phyloP scores from a whole-genome alignment of 495 filamentous ascomycete genomes.

The Neurospora sp. region DNA sequence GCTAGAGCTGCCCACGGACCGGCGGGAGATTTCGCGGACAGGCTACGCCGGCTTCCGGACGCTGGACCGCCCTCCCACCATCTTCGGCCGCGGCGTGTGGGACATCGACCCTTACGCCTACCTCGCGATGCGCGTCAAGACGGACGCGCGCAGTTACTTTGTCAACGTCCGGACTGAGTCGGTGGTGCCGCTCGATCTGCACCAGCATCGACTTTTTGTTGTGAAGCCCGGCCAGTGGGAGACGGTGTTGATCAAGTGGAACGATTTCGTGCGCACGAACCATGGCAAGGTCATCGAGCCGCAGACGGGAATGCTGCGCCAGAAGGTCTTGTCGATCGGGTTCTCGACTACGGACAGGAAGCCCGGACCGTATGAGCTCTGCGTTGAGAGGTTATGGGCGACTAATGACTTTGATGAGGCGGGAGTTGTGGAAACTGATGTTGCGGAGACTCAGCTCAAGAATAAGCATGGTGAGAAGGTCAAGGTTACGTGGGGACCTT shows the following conservation, averaged over 20 bases:
- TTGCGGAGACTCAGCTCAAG: conserved; percentile 21
- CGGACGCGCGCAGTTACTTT: conserved; percentile 84
- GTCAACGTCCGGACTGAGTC: conserved; percentile 94
- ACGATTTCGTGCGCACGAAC: conserved; percentile 91
- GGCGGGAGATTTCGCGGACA: conserved; percentile 55
- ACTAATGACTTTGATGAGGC: conserved; percentile 45
- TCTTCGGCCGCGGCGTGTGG: conserved; percentile 79
- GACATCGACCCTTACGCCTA: conserved; percentile 83
- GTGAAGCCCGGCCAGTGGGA: conserved; percentile 82
- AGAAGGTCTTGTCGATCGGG: conserved; percentile 76
- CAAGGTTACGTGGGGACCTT: conserved; percentile 28
- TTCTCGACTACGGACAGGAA: conserved; percentile 83
- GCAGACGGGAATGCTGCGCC: conserved; percentile 73
- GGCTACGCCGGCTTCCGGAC: conserved; percentile 91
- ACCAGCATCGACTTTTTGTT: conserved; percentile 86
- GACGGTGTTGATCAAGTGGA: conserved; percentile 78
- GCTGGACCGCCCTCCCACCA: conserved; percentile 41
- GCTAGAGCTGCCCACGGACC: conserved; percentile 67
- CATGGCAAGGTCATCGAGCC: conserved; percentile 83
- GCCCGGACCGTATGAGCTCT: conserved; percentile 75
- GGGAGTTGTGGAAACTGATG: conserved; percentile 6
- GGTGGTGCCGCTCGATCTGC: conserved; percentile 83
- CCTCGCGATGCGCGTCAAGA: conserved; percentile 81
- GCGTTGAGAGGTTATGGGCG: conserved; percentile 78
- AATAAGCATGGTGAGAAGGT: conserved; percentile 37